Conservation (phyloP, 306 rosid species). For the Dalbergia oliveri region DNA sequence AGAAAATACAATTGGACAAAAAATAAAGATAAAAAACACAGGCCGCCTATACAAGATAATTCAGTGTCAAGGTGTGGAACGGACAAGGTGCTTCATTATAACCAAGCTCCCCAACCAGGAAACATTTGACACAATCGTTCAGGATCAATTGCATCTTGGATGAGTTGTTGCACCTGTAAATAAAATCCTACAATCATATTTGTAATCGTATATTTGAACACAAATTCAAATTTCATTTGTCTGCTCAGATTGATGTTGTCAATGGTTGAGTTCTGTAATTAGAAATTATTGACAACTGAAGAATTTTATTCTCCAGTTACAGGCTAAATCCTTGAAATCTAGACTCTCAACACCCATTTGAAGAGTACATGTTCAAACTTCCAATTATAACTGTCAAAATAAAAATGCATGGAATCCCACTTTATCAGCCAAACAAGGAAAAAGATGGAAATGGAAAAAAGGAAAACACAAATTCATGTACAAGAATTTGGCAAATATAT, state of each 20-base stretch:
- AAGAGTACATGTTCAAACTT: slow-evolving; percentile 35
- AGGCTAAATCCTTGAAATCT: slow-evolving; percentile 11
- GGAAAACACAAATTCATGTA: neutral
- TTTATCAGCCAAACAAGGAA: neutral
- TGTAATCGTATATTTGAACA: slow-evolving; percentile 10
- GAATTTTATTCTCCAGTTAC: slow-evolving; percentile 16
- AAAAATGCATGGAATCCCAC: neutral
- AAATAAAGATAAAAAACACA: neutral
- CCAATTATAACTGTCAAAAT: neutral
- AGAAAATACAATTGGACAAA: neutral
- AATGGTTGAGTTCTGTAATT: neutral
- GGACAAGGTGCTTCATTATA: slow-evolving; percentile 49
- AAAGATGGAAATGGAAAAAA: slow-evolving; percentile 21
- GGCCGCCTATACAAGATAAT: slow-evolving; percentile 53
- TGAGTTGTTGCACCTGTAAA: slow-evolving; percentile 87
- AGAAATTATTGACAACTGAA: slow-evolving; percentile 30
- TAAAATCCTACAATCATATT: slow-evolving; percentile 15
- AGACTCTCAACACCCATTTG: neutral
- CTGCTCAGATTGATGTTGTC: neutral
- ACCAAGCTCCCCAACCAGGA: slow-evolving; percentile 98
- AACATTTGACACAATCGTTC: slow-evolving; percentile 88
- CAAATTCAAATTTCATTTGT: neutral
- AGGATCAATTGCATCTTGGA: slow-evolving; percentile 92
- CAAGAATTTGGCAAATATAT: slow-evolving; percentile 13
- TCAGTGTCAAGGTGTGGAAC: slow-evolving; percentile 14